phyloP scores from a whole-genome alignment of 208 protist genomes.

The Crithidia expoeki region DNA sequence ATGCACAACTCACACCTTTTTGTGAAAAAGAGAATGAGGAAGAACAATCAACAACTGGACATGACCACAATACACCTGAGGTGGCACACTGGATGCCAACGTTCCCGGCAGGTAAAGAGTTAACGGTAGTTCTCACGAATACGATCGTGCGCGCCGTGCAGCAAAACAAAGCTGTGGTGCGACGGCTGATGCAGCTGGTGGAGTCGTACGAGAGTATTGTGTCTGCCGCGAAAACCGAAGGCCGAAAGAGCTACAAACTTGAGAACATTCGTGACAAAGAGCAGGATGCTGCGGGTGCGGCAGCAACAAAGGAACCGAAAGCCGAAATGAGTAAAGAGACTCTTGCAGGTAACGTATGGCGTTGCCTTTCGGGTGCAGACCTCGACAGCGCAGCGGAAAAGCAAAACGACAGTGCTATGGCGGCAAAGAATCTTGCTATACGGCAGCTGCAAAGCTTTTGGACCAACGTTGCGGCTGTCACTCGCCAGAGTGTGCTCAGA shows the following conservation, averaged over 20 bases:
- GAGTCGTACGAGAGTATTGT: constrained; percentile 16
- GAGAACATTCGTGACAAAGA: too few relatives aligned
- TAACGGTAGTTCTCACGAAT: background rate
- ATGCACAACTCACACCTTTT: background rate
- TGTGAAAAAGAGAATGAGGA: background rate
- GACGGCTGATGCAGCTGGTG: constrained; percentile 28
- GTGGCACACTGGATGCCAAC: background rate
- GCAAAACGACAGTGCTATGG: background rate
- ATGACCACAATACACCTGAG: background rate
- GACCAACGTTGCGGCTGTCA: constrained; percentile 15
- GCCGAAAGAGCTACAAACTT: too few relatives aligned
- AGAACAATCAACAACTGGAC: background rate
- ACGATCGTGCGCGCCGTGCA: constrained; percentile 32
- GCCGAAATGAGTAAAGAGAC: background rate
- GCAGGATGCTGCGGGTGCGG: background rate
- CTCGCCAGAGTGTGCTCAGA: background rate
- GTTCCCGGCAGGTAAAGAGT: background rate
- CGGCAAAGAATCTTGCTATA: background rate
- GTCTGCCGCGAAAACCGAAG: too few relatives aligned
- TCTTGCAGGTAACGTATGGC: constrained; percentile 15
- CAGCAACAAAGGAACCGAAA: background rate
- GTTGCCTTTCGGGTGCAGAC: constrained; percentile 6
- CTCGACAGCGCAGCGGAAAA: background rate
- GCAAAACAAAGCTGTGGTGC: constrained; percentile 34
- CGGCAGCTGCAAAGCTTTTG: constrained; percentile 25